These are phyloP conservation scores for Francoa sonchifolia DNA, from an alignment of 441 rosid genomes.

Conservation along the genomic window DNA sequence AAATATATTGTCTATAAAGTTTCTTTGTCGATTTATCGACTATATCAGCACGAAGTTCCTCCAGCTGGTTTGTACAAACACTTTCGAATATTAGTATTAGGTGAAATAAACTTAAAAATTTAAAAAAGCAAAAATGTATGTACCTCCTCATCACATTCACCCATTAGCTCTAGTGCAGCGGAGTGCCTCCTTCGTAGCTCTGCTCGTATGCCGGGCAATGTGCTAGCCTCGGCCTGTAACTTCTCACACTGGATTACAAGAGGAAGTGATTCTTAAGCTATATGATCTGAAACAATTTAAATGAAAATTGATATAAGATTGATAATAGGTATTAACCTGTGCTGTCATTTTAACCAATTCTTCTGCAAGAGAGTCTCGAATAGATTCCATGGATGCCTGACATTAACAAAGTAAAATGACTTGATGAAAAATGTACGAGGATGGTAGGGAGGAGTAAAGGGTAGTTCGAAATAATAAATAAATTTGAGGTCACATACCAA, in stretches of 20 bases:
- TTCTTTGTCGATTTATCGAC: slow-evolving; percentile 97
- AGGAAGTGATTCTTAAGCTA: neutral
- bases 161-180: slow-evolving; percentile 96
- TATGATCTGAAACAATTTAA: neutral
- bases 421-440: neutral
- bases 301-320: neutral
- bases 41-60: slow-evolving; percentile 93
- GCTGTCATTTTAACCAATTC: slow-evolving; percentile 92
- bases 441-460: neutral
- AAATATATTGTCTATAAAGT: slow-evolving; percentile 93
- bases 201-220: slow-evolving; percentile 68
- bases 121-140: slow-evolving; percentile 7
- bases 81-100: slow-evolving; percentile 10
- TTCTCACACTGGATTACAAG: slow-evolving; percentile 65
- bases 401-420: slow-evolving; percentile 10
- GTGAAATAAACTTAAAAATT: neutral
- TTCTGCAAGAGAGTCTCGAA: slow-evolving; percentile 94
- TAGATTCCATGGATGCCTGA: slow-evolving; percentile 88
- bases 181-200: slow-evolving; percentile 90
- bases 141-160: slow-evolving; percentile 99
- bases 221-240: slow-evolving; percentile 54
- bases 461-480: neutral
- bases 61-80: slow-evolving; percentile 45
- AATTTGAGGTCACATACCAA: slow-evolving; percentile 41
- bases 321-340: slow-evolving; percentile 35